Percentiles rank a stretch among this genome's conserved stretches.
These are phyloP conservation scores for Phaseolus lunatus DNA, from an alignment of 306 rosid species.

Conservation along the genomic window DNA sequence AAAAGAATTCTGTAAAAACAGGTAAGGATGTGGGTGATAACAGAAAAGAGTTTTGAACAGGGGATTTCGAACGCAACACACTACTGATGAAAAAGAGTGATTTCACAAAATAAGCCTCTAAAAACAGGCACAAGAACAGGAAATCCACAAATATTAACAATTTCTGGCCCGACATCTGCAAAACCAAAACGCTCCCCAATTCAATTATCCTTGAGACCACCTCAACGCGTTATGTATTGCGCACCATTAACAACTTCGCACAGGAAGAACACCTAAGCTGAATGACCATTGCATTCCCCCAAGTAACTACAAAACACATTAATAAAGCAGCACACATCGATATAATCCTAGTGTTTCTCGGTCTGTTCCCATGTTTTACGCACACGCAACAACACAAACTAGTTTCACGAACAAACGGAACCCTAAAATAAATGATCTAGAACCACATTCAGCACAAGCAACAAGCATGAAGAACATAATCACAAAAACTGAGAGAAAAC, in stretches of 20 bases:
- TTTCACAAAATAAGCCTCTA: background rate
- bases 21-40: background rate
- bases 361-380: background rate
- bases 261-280: background rate
- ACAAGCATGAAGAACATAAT: background rate
- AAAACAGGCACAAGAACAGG: background rate
- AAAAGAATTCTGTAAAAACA: background rate
- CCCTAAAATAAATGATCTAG: background rate
- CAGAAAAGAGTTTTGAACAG: background rate
- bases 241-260: background rate
- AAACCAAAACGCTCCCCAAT: background rate
- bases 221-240: background rate
- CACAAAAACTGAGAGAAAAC: background rate
- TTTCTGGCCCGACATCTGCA: background rate
- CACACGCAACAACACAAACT: background rate
- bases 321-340: background rate
- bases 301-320: constrained; percentile 9
- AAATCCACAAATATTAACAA: background rate
- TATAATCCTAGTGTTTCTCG: background rate
- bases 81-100: background rate
- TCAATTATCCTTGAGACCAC: background rate
- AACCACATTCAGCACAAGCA: background rate
- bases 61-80: background rate
- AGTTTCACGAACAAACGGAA: background rate
- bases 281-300: background rate